Evolutionary conservation across 352 stramenopile genomes (phyloP).

Genomic region (Pythium inflatum): DNA sequence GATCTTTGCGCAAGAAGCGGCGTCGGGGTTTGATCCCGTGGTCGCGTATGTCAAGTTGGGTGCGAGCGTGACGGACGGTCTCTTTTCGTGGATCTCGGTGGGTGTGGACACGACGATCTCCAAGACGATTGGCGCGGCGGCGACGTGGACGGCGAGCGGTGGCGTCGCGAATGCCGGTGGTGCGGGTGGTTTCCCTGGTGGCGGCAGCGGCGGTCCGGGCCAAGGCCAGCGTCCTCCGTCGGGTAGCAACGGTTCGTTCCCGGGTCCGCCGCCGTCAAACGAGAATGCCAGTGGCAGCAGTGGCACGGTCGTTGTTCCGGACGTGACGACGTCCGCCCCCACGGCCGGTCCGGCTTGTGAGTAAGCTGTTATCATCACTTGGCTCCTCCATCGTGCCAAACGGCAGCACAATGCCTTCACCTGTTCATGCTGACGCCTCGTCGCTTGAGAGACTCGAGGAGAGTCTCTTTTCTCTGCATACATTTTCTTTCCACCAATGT

Average conservation of each 20-base stretch:
- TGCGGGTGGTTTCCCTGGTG: neutral
- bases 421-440: no score
- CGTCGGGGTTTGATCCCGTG: constrained; percentile 40
- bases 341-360: no score
- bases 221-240: neutral
- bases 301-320: no score
- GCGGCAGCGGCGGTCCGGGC: neutral
- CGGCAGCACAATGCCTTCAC: no score
- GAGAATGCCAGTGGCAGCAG: no score
- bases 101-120: constrained; percentile 37
- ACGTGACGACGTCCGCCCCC: no score
- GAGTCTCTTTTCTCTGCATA: no score
- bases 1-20: constrained; percentile 35
- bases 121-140: constrained; percentile 33
- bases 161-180: constrained; percentile 11
- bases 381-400: no score
- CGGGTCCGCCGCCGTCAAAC: neutral
- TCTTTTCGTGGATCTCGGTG: constrained; percentile 46
- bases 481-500: no score
- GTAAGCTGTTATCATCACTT: no score
- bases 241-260: neutral
- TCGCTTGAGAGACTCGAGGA: no score
- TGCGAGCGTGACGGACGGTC: constrained; percentile 35
- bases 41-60: constrained; percentile 44
- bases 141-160: constrained; percentile 25